A percentile compares a stretch with the other conserved stretches of the same genome.
These are phyloP conservation scores for Pyrus communis DNA, from an alignment of 306 rosid species.

Conservation along the genomic window DNA sequence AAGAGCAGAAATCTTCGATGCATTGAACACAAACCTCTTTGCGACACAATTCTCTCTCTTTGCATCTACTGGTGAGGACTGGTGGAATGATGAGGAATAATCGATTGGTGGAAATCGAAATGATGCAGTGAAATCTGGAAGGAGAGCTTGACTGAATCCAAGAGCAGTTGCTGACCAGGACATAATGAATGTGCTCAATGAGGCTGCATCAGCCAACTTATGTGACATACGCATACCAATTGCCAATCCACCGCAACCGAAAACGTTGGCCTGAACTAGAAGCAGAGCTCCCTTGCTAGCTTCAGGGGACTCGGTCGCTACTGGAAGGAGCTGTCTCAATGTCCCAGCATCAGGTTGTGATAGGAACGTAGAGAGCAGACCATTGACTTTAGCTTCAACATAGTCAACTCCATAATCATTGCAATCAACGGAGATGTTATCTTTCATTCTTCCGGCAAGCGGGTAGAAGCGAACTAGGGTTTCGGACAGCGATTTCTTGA, in stretches of 20 bases:
- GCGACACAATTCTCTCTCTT: background rate
- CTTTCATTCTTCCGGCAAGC: slow-evolving; percentile 4
- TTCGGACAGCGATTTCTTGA: slow-evolving; percentile 2
- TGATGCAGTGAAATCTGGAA: background rate
- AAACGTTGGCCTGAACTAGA: slow-evolving; percentile 13
- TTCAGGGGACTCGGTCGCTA: background rate
- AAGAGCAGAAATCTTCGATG: background rate
- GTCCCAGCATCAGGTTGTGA: background rate
- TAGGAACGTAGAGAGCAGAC: background rate
- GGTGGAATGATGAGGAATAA: background rate
- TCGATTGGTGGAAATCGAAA: background rate
- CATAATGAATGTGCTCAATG: background rate
- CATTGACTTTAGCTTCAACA: background rate
- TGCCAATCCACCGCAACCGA: slow-evolving; percentile 20
- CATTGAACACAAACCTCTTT: slow-evolving; percentile 6
- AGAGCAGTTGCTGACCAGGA: background rate
- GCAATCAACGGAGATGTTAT: background rate
- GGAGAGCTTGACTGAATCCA: background rate
- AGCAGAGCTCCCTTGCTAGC: background rate
- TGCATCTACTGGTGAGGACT: background rate
- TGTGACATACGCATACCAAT: slow-evolving; percentile 11
- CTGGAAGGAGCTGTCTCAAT: slow-evolving; percentile 4
- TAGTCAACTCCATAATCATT: slow-evolving; percentile 14
- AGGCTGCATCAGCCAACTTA: slow-evolving; percentile 11
- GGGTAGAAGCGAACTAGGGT: slow-evolving; percentile 4